Conservation (phyloP, 306 rosid genomes). For the Amphicarpaea edgeworthii region DNA sequence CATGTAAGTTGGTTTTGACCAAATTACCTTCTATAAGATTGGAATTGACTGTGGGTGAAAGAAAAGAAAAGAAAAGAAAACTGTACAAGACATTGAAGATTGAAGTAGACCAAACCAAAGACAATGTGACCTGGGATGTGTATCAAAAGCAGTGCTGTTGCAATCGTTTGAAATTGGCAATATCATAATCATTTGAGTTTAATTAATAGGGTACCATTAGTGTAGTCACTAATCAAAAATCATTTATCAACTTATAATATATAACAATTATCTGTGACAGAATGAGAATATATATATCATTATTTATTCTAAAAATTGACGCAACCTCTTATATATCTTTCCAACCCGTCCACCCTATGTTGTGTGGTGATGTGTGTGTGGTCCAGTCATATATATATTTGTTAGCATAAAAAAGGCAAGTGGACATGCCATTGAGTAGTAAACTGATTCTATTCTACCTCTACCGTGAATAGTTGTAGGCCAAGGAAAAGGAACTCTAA, state of each 20-base stretch:
- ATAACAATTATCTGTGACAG: no score
- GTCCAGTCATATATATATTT: no score
- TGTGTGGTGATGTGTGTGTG: no score
- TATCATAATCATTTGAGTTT: background rate
- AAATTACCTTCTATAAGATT: conserved; percentile 28
- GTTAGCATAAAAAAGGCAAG: conserved; percentile 37
- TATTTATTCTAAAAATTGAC: background rate
- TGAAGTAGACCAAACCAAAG: conserved; percentile 29
- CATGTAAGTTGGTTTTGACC: conserved; percentile 43
- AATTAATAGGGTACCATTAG: background rate
- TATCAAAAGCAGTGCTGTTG: background rate
- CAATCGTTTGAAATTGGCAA: background rate
- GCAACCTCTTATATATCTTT: background rate
- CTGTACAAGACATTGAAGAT: conserved; percentile 25
- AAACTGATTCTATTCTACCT: conserved; percentile 36
- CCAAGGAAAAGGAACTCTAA: conserved; percentile 36
- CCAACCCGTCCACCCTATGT: background rate
- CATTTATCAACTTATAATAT: no score
- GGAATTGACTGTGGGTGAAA: conserved; percentile 33
- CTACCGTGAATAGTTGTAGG: conserved; percentile 33
- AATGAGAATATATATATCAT: background rate
- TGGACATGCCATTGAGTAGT: conserved; percentile 37
- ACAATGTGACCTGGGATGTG: background rate
- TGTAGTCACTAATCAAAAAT: background rate
- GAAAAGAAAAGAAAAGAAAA: background rate